These are phyloP conservation scores for Telopea speciosissima DNA, from an alignment of 177 flowering plant species.

Conservation along the genomic window DNA sequence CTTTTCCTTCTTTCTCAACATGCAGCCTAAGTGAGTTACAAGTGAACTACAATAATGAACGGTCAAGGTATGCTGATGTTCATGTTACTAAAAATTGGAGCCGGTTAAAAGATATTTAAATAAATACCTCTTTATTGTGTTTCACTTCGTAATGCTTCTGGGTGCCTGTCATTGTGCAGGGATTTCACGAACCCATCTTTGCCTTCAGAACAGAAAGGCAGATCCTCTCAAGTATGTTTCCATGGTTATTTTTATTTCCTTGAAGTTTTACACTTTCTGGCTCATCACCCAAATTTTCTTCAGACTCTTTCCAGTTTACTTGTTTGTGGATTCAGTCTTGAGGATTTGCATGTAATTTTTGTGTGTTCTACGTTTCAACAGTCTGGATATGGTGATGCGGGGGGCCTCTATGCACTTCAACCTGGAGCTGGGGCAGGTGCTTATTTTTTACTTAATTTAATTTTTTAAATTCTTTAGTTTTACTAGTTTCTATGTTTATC, in stretches of 20 bases:
- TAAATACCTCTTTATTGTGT: not conserved
- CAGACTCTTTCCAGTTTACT: not conserved
- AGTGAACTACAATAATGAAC: constrained; percentile 94
- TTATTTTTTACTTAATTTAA: not conserved
- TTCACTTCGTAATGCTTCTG: constrained; percentile 4
- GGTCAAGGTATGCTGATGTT: constrained; percentile 60
- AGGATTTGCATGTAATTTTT: not conserved
- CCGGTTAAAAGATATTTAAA: too few species aligned
- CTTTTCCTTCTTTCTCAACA: constrained; percentile 1
- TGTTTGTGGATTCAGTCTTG: not conserved
- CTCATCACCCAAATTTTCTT: not conserved
- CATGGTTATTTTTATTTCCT: not conserved
- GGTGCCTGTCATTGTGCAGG: constrained; percentile 32
- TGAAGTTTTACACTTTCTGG: not conserved
- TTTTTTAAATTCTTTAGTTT: not conserved
- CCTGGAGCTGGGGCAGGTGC: constrained; percentile 53
- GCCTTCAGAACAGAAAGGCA: constrained; percentile 88
- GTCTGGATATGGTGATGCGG: constrained; percentile 74
- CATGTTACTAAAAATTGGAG: too few species aligned
- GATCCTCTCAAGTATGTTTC: constrained; percentile 67
- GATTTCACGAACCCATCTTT: constrained; percentile 89
- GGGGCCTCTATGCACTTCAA: constrained; percentile 53
- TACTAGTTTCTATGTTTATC: not conserved
- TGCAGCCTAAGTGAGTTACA: constrained; percentile 91
- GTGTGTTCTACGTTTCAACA: constrained; percentile 26